Base-by-base conservation (phyloP, 495 filamentous ascomycete species). In the Penicillium tannophilum region DNA sequence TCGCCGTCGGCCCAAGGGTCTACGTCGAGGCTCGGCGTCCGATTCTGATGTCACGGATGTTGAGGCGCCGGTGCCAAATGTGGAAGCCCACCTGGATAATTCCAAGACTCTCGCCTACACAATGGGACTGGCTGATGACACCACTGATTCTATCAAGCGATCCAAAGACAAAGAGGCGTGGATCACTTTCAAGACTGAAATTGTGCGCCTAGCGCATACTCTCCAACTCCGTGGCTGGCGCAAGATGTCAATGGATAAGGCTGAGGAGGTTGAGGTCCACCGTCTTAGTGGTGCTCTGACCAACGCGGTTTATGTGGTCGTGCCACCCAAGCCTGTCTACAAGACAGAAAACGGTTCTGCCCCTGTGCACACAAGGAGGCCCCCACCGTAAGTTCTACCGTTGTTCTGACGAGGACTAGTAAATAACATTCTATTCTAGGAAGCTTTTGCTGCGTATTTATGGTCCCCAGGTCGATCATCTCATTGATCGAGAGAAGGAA, bases 301-400 rank as follows among this genome's bases (percentile, higher is more conserved):
- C 4, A 99, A 99, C 69, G 90, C 92, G 10, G 91, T 98, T 12
- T 98, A 97, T 70, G 92, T 96, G 54, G 91, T 98, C 44, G 87
- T 84, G 17, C 93, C 94, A 3, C 94, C 94, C 1, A 76, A 75
- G 56, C 72, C 84, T 44, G 49, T 65, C 14, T 61, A 70, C 31
- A 73, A 68, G 19, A 67, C 72, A 51, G 72, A 76, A 23, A 72
- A 74, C 45, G 72, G 68, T 11, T 70, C 66, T 45, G 65, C 69
- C 9, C 65, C 66, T 16, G 54, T 77, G 33, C 62, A 70, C n/a
- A 72, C 82, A 9, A 75, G 75, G 61, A 73, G 77, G 61, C 84
- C 69, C 56, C 86, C 82, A 53, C 85, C 79, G 79, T 84, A 76
- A 72, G 79, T 69, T 23, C 16, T 42, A 33, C 6, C 48, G 3